phyloP scores from a whole-genome alignment of 2,329 filamentous ascomycete genomes.

The Nectriaceae sp. region DNA sequence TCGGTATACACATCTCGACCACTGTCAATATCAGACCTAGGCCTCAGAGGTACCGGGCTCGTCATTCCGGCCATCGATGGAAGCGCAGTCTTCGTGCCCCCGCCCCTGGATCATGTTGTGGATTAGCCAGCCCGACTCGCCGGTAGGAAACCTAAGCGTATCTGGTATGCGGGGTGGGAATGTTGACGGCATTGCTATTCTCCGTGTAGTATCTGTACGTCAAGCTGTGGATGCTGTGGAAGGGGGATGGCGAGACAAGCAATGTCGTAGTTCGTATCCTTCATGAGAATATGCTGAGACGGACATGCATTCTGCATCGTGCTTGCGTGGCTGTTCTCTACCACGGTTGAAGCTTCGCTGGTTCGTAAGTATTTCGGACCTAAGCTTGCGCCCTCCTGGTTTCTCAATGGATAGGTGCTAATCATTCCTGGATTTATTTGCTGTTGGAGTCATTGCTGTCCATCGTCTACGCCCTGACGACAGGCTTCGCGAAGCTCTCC shows the following conservation, averaged over 20 bases:
- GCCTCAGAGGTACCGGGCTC: too few relatives aligned
- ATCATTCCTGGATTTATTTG: conserved; percentile 28
- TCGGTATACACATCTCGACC: too few relatives aligned
- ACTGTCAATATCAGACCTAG: too few relatives aligned
- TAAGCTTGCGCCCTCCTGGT: neutral
- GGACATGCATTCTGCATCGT: too few relatives aligned
- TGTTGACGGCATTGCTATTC: conserved; percentile 20
- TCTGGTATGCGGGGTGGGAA: conserved; percentile 20
- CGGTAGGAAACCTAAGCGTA: conserved; percentile 24
- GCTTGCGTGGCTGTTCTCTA: conserved; percentile 12
- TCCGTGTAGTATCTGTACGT: conserved; percentile 30
- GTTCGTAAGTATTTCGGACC: conserved; percentile 20
- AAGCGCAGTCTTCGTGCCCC: conserved; percentile 14
- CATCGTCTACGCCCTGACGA: conserved; percentile 33
- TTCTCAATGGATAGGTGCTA: neutral
- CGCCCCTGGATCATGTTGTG: conserved; percentile 35
- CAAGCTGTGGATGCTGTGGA: conserved; percentile 23
- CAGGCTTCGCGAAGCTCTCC: conserved; percentile 41
- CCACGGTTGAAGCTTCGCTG: conserved; percentile 20
- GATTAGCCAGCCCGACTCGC: conserved; percentile 35
- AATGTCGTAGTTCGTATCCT: too few relatives aligned
- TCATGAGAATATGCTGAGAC: too few relatives aligned
- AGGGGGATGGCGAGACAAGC: conserved; percentile 28
- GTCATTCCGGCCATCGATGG: conserved; percentile 18
- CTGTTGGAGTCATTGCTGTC: conserved; percentile 25